phyloP scores from a whole-genome alignment of 495 filamentous ascomycete genomes.

The Neurospora sp. region DNA sequence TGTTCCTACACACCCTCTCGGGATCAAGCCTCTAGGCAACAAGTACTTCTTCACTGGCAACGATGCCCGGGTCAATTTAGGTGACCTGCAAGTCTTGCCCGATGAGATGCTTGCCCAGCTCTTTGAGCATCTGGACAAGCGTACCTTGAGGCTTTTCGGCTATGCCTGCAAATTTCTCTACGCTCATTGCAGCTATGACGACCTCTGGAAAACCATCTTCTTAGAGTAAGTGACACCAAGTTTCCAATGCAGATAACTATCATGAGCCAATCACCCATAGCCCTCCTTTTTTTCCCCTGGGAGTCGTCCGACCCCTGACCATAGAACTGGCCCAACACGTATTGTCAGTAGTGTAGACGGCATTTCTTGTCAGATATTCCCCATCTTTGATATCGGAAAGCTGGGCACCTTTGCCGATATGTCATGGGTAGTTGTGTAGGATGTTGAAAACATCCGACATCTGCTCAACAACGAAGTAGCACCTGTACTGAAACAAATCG shows the following conservation, averaged over 20 bases:
- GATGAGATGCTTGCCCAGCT: constrained; percentile 75
- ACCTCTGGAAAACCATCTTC: constrained; percentile 83
- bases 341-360: neutral
- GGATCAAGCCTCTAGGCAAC: constrained; percentile 84
- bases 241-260: neutral
- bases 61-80: constrained; percentile 57
- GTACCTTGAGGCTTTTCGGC: constrained; percentile 55
- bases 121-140: constrained; percentile 62
- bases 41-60: constrained; percentile 51
- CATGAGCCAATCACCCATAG: neutral
- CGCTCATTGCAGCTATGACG: constrained; percentile 76
- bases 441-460: neutral
- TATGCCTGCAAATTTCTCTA: constrained; percentile 80
- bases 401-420: neutral
- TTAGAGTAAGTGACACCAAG: constrained; percentile 57
- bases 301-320: neutral
- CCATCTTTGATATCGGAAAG: neutral
- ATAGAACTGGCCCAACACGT: neutral
- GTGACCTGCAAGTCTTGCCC: constrained; percentile 53
- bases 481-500: neutral
- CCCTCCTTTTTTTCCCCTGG: neutral
- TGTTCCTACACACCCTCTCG: constrained; percentile 73
- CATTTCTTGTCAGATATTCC: neutral
- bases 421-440: neutral
- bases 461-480: neutral